Evolutionary conservation across 768 basidiomycete species (phyloP).

Genomic region (Ramaria sp.): DNA sequence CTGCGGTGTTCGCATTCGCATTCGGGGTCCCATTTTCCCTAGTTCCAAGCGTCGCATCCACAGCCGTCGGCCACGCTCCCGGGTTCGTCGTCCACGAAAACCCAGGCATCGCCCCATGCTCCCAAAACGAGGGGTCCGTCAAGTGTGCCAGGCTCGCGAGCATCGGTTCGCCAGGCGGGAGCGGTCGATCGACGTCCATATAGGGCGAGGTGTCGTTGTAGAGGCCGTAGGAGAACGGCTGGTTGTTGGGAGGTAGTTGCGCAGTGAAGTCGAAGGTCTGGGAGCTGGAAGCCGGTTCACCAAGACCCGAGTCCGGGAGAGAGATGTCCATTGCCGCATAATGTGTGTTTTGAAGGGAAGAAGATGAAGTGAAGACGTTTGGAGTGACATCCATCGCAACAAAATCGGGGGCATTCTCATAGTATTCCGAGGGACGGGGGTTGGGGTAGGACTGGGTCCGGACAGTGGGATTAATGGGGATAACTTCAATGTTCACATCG

Average conservation of each 20-base stretch:
- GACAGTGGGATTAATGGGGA: neutral
- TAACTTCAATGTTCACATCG: neutral
- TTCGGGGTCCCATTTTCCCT: too few species aligned
- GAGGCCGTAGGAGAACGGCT: neutral
- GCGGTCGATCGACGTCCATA: slow-evolving; percentile 7
- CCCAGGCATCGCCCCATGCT: slow-evolving; percentile 1
- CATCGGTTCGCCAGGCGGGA: neutral
- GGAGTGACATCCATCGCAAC: neutral
- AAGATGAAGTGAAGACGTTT: neutral
- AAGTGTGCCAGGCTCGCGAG: neutral
- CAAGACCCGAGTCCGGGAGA: too few species aligned
- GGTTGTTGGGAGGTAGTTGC: neutral
- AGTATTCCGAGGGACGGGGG: too few species aligned
- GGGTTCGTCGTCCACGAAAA: neutral
- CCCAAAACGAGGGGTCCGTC: slow-evolving; percentile 5
- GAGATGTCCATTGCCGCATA: too few species aligned
- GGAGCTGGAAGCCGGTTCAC: too few species aligned
- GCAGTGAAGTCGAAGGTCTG: neutral
- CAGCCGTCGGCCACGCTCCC: too few species aligned
- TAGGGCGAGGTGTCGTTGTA: neutral
- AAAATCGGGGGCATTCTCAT: neutral
- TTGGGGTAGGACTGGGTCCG: too few species aligned
- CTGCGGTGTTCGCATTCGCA: too few species aligned
- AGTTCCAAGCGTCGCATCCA: too few species aligned
- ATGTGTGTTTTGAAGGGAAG: too few species aligned